These are phyloP conservation scores for Alternaria sp. DNA, from an alignment of 2,329 filamentous ascomycete genomes.

Conservation along the genomic window DNA sequence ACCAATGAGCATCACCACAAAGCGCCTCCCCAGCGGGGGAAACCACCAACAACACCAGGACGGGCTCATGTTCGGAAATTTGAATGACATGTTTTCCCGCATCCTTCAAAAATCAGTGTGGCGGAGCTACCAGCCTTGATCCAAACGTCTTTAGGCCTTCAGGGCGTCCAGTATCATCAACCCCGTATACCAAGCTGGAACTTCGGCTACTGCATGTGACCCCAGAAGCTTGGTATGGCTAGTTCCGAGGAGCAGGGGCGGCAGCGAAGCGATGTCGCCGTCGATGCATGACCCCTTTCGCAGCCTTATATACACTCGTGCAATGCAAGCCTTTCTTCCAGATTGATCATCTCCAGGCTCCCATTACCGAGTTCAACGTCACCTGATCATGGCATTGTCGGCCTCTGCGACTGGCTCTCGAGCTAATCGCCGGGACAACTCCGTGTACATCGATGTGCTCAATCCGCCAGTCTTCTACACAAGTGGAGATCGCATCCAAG, in stretches of 20 bases:
- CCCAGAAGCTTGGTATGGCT: slow-evolving; percentile 13
- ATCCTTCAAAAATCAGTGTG: background rate
- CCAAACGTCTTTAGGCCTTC: background rate
- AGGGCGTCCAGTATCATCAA: background rate
- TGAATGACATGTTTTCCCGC: background rate
- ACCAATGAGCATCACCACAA: slow-evolving; percentile 22
- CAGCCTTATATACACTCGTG: background rate
- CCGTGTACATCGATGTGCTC: slow-evolving; percentile 28
- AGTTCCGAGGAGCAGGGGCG: slow-evolving; percentile 13
- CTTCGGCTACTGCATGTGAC: slow-evolving; percentile 6
- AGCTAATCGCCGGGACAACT: slow-evolving; percentile 24
- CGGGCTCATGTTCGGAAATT: background rate
- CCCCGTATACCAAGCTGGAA: slow-evolving; percentile 10
- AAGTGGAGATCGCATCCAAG: slow-evolving; percentile 32
- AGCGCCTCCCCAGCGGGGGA: slow-evolving; percentile 8
- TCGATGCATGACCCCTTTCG: slow-evolving; percentile 1
- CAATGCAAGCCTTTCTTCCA: background rate
- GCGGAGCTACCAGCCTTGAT: background rate
- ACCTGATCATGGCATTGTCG: slow-evolving; percentile 18
- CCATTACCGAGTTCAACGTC: background rate
- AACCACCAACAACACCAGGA: slow-evolving; percentile 6
- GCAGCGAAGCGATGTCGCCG: slow-evolving; percentile 9
- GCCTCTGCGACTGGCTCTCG: slow-evolving; percentile 15
- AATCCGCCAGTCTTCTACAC: slow-evolving; percentile 27
- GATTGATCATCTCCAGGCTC: background rate